Conservation (phyloP, 2,329 filamentous ascomycete genomes). For the Rhynchosporium graminicola region DNA sequence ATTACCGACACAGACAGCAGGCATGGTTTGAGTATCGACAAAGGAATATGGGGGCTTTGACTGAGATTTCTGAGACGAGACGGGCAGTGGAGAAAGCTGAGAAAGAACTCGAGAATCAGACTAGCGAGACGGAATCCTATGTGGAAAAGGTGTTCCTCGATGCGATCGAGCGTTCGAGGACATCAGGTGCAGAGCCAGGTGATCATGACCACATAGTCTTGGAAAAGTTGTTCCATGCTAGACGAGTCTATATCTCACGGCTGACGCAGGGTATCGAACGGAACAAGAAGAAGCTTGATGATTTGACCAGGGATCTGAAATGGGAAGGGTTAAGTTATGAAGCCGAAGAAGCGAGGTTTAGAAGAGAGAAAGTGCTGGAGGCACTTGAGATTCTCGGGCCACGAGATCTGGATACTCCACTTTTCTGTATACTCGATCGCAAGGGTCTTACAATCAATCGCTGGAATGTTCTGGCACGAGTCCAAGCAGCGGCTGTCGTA, state of each 20-base stretch:
- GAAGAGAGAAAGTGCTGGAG: constrained; percentile 21
- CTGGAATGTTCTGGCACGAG: constrained; percentile 29
- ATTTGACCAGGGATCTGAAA: constrained; percentile 19
- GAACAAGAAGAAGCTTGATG: constrained; percentile 7
- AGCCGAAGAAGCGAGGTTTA: constrained; percentile 21
- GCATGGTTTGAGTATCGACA: constrained; percentile 23
- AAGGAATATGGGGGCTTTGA: constrained; percentile 10
- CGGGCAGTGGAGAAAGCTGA: constrained; percentile 17
- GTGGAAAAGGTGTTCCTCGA: constrained; percentile 21
- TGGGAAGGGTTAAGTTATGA: constrained; percentile 24
- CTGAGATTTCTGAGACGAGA: constrained; percentile 3
- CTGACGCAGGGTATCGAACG: constrained; percentile 14
- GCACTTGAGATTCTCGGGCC: constrained; percentile 32
- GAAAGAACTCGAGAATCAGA: constrained; percentile 19
- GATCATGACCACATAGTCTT: constrained; percentile 20
- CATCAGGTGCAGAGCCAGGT: constrained; percentile 12
- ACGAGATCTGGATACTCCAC: constrained; percentile 26
- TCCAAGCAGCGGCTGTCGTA: constrained; percentile 19
- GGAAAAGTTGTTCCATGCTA: constrained; percentile 22
- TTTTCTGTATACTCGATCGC: constrained; percentile 29
- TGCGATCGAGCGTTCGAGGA: constrained; percentile 23
- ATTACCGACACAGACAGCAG: constrained; percentile 19
- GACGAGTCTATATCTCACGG: constrained; percentile 16
- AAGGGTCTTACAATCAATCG: constrained; percentile 29
- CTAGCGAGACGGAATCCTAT: constrained; percentile 18